Evolutionary conservation across 768 basidiomycete genomes (phyloP).

Genomic region (Boletus vermiculosoides): DNA sequence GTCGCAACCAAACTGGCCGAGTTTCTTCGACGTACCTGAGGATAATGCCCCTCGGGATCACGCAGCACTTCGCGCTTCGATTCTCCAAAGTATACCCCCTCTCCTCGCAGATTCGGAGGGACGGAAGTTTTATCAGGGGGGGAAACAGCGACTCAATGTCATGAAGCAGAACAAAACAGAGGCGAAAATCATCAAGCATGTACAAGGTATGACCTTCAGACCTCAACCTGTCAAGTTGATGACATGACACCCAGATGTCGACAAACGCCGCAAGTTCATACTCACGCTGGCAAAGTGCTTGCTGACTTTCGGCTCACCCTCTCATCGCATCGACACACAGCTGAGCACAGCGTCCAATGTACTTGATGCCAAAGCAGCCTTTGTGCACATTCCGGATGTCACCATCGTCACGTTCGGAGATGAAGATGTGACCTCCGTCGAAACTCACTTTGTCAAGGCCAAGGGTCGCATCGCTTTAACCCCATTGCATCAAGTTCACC

Average conservation of each 20-base stretch:
- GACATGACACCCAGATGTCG: conserved; percentile 37
- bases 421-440: conserved; percentile 64
- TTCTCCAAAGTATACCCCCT: not conserved
- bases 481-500: conserved; percentile 76
- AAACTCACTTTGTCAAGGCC: conserved; percentile 86
- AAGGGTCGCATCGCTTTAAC: conserved; percentile 79
- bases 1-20: conserved; percentile 25
- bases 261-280: conserved; percentile 66
- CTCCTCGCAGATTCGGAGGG: conserved; percentile 15
- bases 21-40: conserved; percentile 20
- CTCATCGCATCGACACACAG: conserved; percentile 90
- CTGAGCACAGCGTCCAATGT: conserved; percentile 76
- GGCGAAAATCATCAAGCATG: conserved; percentile 41
- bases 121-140: conserved; percentile 30
- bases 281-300: conserved; percentile 84
- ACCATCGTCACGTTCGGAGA: conserved; percentile 83
- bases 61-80: conserved; percentile 10
- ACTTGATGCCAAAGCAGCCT: conserved; percentile 76
- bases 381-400: conserved; percentile 79
- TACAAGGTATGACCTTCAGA: conserved; percentile 40
- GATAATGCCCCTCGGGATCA: conserved; percentile 16
- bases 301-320: conserved; percentile 91
- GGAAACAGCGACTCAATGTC: conserved; percentile 28
- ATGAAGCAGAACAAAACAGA: conserved; percentile 35
- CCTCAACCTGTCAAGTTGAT: not conserved